These are phyloP conservation scores for Colletotrichum abscissum DNA, from an alignment of 2,329 filamentous ascomycete species.

Conservation along the genomic window DNA sequence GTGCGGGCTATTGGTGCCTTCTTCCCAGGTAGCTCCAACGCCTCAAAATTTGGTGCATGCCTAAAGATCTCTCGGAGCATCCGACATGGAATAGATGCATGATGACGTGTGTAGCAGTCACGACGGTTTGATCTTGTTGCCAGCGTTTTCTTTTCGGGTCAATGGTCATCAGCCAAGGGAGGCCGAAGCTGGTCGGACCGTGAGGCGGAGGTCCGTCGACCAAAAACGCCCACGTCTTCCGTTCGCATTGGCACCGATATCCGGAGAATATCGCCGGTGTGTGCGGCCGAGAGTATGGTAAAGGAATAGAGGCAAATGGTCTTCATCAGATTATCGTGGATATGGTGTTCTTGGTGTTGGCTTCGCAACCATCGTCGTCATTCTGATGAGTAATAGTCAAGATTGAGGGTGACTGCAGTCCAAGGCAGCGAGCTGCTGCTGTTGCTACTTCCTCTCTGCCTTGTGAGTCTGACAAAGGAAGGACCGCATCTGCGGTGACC, in stretches of 20 bases:
- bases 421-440: neutral
- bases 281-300: neutral
- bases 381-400: neutral
- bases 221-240: neutral
- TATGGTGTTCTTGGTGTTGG: neutral
- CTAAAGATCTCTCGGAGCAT: neutral
- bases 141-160: neutral
- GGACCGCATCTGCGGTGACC: neutral
- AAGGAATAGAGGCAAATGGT: neutral
- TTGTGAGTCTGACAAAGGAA: neutral
- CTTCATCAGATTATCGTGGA: neutral
- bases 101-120: constrained; percentile 23
- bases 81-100: neutral
- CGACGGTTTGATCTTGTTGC: neutral
- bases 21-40: constrained; percentile 3
- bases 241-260: neutral
- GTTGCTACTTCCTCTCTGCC: neutral
- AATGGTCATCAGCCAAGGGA: neutral
- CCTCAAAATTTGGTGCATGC: constrained; percentile 6
- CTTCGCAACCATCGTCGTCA: neutral
- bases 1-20: constrained; percentile 29
- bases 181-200: too few relatives aligned
- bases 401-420: neutral
- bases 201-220: neutral
- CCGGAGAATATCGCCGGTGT: neutral